Conservation (phyloP, 2,329 filamentous ascomycete genomes). For the Dothiorella sarmentorum region DNA sequence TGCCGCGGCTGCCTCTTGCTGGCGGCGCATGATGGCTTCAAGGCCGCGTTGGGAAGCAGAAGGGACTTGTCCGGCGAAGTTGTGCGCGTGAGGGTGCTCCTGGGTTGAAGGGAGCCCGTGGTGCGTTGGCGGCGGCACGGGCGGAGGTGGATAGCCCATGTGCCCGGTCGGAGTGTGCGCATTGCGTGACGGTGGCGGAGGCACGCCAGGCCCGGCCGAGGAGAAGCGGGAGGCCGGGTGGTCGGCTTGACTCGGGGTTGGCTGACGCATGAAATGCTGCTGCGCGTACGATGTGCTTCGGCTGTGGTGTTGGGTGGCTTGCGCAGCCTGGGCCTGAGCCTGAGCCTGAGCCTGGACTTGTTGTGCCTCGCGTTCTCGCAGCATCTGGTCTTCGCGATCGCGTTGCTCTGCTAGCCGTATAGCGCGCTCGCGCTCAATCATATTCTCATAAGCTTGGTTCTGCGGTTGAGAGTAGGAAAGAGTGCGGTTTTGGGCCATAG, state of each 20-base stretch:
- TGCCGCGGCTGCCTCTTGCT: background rate
- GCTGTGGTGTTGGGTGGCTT: conserved; percentile 4
- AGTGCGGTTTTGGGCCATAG: conserved; percentile 8
- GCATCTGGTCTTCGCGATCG: conserved; percentile 6
- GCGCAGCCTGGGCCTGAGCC: conserved; percentile 7
- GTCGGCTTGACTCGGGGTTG: conserved; percentile 13
- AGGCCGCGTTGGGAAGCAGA: conserved; percentile 9
- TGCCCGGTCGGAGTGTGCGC: conserved; percentile 15
- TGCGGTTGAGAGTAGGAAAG: conserved; percentile 1
- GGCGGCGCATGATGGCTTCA: conserved; percentile 4
- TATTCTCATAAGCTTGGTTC: conserved; percentile 4
- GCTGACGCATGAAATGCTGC: conserved; percentile 9
- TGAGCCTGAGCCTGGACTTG: background rate
- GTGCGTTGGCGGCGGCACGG: conserved; percentile 3
- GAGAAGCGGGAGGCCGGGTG: conserved; percentile 11
- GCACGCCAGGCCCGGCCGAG: conserved; percentile 1
- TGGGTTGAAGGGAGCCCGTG: background rate
- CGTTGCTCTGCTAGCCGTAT: conserved; percentile 12
- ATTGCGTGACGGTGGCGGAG: background rate
- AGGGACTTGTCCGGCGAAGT: background rate
- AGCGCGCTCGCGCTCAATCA: conserved; percentile 8
- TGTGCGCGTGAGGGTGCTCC: background rate
- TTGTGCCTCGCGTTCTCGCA: background rate
- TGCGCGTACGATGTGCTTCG: conserved; percentile 7
- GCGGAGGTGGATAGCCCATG: conserved; percentile 12